These are phyloP conservation scores for Spinacia oleracea DNA, from an alignment of 179 eudicot species.

Conservation along the genomic window DNA sequence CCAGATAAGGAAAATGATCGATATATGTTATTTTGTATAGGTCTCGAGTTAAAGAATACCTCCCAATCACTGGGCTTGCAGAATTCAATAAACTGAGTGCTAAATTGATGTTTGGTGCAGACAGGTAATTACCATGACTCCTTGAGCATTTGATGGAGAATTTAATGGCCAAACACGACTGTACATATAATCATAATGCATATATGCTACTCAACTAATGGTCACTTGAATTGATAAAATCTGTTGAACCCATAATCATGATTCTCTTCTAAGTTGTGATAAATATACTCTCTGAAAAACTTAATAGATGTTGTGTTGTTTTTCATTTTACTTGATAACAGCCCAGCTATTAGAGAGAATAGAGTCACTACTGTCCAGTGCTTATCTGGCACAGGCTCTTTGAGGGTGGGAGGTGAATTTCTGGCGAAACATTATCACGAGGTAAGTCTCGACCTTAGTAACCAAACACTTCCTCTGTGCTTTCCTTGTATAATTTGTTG, in stretches of 20 bases:
- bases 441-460: conserved; percentile 36
- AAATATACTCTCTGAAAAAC: neutral
- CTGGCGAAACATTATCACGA: conserved; percentile 77
- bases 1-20: neutral
- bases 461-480: neutral
- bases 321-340: conserved; percentile 28
- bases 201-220: neutral
- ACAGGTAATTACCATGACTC: conserved; percentile 50
- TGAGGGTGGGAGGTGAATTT: conserved; percentile 94
- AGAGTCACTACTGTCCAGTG: conserved; percentile 90
- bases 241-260: neutral
- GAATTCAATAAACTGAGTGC: conserved; percentile 96
- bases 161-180: neutral
- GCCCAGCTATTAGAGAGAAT: conserved; percentile 85
- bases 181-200: conserved; percentile 4
- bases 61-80: conserved; percentile 88
- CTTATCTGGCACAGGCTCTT: conserved; percentile 92
- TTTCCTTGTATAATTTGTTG: neutral
- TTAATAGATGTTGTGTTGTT: neutral
- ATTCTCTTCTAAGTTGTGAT: neutral
- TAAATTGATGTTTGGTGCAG: conserved; percentile 84
- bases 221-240: neutral
- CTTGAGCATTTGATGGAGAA: neutral
- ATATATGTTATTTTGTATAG: conserved; percentile 34
- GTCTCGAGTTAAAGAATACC: conserved; percentile 88